phyloP scores from a whole-genome alignment of 306 rosid genomes.

The Sphenostylis stenocarpa region DNA sequence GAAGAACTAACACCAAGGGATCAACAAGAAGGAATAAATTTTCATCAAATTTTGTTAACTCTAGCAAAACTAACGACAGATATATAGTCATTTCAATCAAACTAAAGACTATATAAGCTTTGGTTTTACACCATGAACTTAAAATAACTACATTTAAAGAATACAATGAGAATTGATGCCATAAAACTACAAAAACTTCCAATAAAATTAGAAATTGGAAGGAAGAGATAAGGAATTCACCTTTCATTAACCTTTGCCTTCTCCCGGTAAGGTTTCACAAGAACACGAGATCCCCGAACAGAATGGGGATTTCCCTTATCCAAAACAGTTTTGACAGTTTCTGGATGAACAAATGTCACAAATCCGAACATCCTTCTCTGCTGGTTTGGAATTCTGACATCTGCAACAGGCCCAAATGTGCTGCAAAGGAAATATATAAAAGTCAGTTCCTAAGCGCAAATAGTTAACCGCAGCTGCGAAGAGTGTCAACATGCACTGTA shows the following conservation, averaged over 20 bases:
- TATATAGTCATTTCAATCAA: neutral
- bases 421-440: conserved; percentile 40
- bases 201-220: neutral
- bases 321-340: conserved; percentile 70
- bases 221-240: conserved; percentile 36
- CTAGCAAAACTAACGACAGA: neutral
- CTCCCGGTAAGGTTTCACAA: conserved; percentile 86
- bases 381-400: conserved; percentile 90
- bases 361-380: conserved; percentile 92
- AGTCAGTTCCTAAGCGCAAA: neutral
- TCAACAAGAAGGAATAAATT: neutral
- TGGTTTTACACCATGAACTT: conserved; percentile 12
- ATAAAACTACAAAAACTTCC: neutral
- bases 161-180: neutral
- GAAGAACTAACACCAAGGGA: neutral
- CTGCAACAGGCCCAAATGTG: conserved; percentile 77
- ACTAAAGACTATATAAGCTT: neutral
- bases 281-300: conserved; percentile 80
- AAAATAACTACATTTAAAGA: neutral
- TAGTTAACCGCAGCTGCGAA: neutral
- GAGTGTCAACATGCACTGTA: neutral
- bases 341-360: conserved; percentile 68
- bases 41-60: neutral
- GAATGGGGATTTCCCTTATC: conserved; percentile 72
- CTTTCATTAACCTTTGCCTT: conserved; percentile 62